Conservation (phyloP, 208 protist genomes). For the Leishmania braziliensis region DNA sequence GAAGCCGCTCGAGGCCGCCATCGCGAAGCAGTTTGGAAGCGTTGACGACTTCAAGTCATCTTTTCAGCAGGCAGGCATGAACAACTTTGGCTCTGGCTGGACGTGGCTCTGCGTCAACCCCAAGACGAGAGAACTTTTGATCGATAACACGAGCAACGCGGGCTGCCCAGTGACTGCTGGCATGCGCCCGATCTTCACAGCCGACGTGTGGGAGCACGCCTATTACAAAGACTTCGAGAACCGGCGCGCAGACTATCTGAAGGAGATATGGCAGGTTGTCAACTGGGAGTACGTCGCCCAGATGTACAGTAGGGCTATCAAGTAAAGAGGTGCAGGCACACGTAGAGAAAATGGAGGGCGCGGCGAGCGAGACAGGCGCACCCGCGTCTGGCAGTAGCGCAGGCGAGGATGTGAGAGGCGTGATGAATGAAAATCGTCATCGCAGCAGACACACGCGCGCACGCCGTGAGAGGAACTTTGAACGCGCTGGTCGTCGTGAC, state of each 20-base stretch:
- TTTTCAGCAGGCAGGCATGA: constrained; percentile 71
- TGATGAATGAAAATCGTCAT: not conserved
- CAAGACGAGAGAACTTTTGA: constrained; percentile 72
- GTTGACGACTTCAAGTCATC: constrained; percentile 91
- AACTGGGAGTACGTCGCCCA: constrained; percentile 89
- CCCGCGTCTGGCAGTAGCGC: not conserved
- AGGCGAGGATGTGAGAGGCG: not conserved
- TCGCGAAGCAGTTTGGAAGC: constrained; percentile 76
- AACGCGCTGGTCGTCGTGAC: not conserved
- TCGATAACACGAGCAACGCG: constrained; percentile 92
- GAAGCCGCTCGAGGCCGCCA: constrained; percentile 63
- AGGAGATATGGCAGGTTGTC: constrained; percentile 87
- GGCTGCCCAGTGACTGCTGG: constrained; percentile 74
- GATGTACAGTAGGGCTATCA: constrained; percentile 52
- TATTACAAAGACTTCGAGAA: constrained; percentile 96
- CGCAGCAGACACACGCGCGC: not conserved
- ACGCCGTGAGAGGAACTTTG: not conserved
- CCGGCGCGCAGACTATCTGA: constrained; percentile 87
- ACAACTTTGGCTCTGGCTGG: constrained; percentile 96
- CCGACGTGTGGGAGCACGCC: constrained; percentile 95
- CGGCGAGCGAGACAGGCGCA: not conserved
- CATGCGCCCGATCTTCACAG: constrained; percentile 85
- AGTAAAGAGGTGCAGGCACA: constrained; percentile 15
- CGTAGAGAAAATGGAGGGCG: not conserved
- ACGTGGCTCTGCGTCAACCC: constrained; percentile 93